Evolutionary conservation across 228 moss, liverwort and hornwort species (phyloP).

Genomic region (Sphagnum magellanicum): DNA sequence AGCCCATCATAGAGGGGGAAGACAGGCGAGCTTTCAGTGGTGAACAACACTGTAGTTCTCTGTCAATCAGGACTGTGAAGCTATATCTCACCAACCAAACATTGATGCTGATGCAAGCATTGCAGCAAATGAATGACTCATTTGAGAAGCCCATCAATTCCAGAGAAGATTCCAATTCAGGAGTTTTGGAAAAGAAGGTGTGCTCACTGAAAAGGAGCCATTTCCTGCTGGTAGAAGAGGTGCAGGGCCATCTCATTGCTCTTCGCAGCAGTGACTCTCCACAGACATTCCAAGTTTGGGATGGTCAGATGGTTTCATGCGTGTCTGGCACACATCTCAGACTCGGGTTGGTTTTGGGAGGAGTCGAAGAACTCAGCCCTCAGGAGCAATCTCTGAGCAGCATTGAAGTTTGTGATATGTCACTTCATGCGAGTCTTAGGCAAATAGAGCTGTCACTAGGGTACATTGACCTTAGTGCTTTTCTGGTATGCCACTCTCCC

Average conservation of each 20-base stretch:
- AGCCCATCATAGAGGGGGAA: no score
- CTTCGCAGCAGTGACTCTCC: neutral
- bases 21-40: neutral
- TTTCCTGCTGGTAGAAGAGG: neutral
- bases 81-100: slow-evolving; percentile 10
- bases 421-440: slow-evolving; percentile 2
- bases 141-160: neutral
- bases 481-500: no score
- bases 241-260: slow-evolving; percentile 6
- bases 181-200: neutral
- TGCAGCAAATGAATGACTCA: neutral
- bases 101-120: slow-evolving; percentile 7
- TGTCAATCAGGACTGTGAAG: slow-evolving; percentile 6
- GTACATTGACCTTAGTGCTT: neutral
- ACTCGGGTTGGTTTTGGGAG: neutral
- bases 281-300: slow-evolving; percentile 1
- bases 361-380: neutral
- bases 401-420: neutral
- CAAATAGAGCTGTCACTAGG: slow-evolving; percentile 11
- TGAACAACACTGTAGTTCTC: neutral
- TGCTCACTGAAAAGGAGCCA: neutral
- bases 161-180: neutral
- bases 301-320: slow-evolving; percentile 3
- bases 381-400: neutral
- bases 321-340: neutral